Evolutionary conservation across 2,329 filamentous ascomycete species (phyloP).

Genomic region (Ophiostoma ulmi): DNA sequence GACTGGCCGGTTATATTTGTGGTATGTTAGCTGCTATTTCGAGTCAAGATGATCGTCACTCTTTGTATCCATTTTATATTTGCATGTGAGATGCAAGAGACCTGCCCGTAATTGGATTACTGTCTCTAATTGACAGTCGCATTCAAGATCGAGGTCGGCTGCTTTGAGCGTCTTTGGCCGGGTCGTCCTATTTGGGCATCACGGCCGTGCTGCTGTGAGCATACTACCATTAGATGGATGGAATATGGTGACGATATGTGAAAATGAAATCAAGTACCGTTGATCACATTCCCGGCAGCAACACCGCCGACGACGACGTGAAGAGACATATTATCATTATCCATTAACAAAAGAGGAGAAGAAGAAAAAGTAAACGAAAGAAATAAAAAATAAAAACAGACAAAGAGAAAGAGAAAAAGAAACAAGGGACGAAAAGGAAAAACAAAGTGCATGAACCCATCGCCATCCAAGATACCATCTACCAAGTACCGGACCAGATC

Average conservation of each 20-base stretch:
- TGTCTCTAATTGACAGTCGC: background rate
- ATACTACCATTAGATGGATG: background rate
- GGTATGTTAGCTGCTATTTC: background rate
- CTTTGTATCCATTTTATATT: background rate
- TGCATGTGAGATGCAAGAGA: slow-evolving; percentile 12
- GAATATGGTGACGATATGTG: background rate
- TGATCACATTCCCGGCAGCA: background rate
- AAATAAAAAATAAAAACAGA: background rate
- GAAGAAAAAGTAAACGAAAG: background rate
- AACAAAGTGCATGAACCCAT: slow-evolving; percentile 7
- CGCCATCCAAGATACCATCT: background rate
- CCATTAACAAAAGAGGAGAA: background rate
- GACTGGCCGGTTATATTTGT: background rate
- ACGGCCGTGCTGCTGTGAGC: background rate
- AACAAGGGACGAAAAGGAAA: background rate
- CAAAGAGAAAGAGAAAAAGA: background rate
- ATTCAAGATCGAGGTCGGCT: background rate
- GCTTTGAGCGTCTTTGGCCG: slow-evolving; percentile 3
- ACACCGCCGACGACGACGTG: background rate
- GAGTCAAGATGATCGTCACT: background rate
- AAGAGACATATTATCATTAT: background rate
- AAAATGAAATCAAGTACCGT: background rate
- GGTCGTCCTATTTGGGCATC: background rate
- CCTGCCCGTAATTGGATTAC: background rate
- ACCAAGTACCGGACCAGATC: background rate